These are phyloP conservation scores for Nephelium lappaceum DNA, from an alignment of 345 rosid species.

Conservation along the genomic window DNA sequence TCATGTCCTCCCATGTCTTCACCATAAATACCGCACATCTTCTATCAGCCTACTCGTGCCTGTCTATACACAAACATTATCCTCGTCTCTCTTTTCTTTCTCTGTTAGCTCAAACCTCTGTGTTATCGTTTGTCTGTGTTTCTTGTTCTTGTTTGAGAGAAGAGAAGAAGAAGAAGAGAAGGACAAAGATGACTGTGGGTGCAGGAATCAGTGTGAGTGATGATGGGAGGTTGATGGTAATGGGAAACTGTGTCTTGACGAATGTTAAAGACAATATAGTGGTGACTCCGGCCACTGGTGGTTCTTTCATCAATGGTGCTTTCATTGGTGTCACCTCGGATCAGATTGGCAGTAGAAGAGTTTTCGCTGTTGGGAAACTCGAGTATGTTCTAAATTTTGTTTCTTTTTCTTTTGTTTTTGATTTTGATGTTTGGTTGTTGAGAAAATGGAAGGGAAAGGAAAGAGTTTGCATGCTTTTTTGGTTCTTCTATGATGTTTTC, in stretches of 20 bases:
- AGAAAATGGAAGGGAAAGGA: neutral
- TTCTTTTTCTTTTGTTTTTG: neutral
- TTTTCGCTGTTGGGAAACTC: conserved; percentile 66
- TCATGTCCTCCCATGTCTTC: no score
- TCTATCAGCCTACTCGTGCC: neutral
- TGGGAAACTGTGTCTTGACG: conserved; percentile 43
- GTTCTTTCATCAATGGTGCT: conserved; percentile 49
- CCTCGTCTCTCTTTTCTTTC: no score
- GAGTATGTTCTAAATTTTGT: conserved; percentile 35
- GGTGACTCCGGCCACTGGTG: conserved; percentile 42
- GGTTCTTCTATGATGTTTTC: neutral
- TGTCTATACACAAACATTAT: neutral
- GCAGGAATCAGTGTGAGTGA: conserved; percentile 55
- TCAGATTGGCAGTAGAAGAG: conserved; percentile 51
- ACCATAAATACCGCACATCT: conserved; percentile 11
- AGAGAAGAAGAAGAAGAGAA: neutral
- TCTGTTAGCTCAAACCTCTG: no score
- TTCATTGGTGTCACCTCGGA: conserved; percentile 60
- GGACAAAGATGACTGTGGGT: conserved; percentile 50
- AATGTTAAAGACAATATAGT: conserved; percentile 47
- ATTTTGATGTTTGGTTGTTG: neutral
- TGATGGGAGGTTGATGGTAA: conserved; percentile 52
- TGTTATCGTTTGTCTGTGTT: neutral
- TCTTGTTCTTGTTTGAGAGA: neutral
- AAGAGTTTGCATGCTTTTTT: neutral